A percentile compares a stretch with the other conserved stretches of the same genome.
phyloP scores from a whole-genome alignment of 352 stramenopile species.

The Globisporangium irregulare region DNA sequence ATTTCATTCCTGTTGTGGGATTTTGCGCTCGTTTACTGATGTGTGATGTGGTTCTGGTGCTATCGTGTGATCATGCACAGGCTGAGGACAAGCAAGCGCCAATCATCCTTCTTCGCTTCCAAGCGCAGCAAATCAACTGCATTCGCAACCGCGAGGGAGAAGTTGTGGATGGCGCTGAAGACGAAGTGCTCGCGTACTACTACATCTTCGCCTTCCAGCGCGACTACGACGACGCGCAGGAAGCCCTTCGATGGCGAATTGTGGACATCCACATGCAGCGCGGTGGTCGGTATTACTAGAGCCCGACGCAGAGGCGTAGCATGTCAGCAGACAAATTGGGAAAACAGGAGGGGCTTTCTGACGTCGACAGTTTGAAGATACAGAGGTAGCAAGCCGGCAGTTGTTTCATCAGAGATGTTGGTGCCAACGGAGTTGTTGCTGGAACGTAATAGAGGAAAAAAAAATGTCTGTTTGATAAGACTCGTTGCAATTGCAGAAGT shows the following conservation, averaged over 20 bases:
- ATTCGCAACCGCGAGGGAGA: constrained; percentile 96
- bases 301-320: not conserved
- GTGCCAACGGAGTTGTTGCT: too few species aligned
- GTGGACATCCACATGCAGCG: constrained; percentile 87
- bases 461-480: too few species aligned
- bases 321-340: too few species aligned
- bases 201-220: constrained; percentile 98
- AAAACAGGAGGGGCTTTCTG: too few species aligned
- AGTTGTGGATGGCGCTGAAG: constrained; percentile 95
- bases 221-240: constrained; percentile 95
- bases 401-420: too few species aligned
- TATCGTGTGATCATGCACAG: constrained; percentile 23
- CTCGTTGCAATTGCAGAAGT: too few species aligned
- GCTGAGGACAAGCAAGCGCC: constrained; percentile 90
- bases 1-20: too few species aligned
- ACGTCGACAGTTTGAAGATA: too few species aligned
- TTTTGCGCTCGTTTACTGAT: not conserved
- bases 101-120: constrained; percentile 97
- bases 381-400: too few species aligned
- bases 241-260: constrained; percentile 81
- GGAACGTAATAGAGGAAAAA: too few species aligned
- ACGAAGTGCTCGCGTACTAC: constrained; percentile 96
- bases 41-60: not conserved
- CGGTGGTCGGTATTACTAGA: constrained; percentile 78
- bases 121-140: constrained; percentile 99